Conservation (phyloP, 2,329 filamentous ascomycete genomes). For the Pseudopyricularia javanii region DNA sequence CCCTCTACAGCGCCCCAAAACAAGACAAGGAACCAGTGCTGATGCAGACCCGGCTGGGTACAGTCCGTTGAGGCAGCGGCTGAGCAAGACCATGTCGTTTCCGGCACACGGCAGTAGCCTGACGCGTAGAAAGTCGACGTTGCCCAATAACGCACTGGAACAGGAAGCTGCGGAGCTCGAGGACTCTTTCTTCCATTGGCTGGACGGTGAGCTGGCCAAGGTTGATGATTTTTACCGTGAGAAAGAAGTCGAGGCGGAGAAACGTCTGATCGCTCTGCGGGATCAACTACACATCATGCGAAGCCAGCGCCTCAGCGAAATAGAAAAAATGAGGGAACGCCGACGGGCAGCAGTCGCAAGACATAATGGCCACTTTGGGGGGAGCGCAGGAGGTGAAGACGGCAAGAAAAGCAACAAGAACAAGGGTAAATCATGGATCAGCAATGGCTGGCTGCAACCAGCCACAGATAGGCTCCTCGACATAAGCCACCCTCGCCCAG, state of each 20-base stretch:
- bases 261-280: conserved; percentile 57
- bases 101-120: conserved; percentile 3
- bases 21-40: background rate
- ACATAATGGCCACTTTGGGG: conserved; percentile 12
- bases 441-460: conserved; percentile 30
- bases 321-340: conserved; percentile 30
- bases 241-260: conserved; percentile 76
- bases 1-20: background rate
- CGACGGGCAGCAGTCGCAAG: conserved; percentile 9
- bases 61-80: background rate
- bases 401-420: background rate
- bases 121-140: conserved; percentile 9
- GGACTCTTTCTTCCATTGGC: conserved; percentile 75
- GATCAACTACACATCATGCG: conserved; percentile 90
- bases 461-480: conserved; percentile 29
- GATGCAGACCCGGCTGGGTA: background rate
- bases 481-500: conserved; percentile 17
- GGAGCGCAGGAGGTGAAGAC: conserved; percentile 10
- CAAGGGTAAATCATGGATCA: background rate
- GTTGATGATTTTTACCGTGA: conserved; percentile 80
- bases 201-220: conserved; percentile 79
- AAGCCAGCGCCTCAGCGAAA: conserved; percentile 65
- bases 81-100: background rate
- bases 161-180: conserved; percentile 37
- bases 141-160: conserved; percentile 6